Base-by-base conservation (phyloP, 306 rosid species). In the Vigna trinervia region DNA sequence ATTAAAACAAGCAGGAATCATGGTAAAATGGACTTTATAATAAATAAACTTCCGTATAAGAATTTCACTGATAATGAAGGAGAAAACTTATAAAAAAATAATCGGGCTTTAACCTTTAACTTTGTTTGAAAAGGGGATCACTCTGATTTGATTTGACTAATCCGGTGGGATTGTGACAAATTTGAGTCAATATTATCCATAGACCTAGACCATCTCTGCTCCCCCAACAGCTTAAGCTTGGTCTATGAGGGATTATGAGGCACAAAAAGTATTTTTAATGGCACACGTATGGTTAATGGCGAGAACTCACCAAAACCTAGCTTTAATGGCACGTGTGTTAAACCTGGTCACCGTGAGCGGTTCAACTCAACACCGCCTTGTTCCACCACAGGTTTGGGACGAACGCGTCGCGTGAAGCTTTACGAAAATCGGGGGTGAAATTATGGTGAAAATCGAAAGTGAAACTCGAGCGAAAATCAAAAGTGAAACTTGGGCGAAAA, bases 181-280 rank as follows among this genome's bases (percentile, higher is more conserved):
- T 72, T 69, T 77, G 84, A 74, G 78, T 72, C 84, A 82, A 63
- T 74, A 62, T 74, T 85, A 83, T 72, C 86, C 69, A 82, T 12
- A 15, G 87, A 78, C 53, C 83, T 88, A 51, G 86, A 81, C 85
- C 83, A 87, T 82, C 81, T 90, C 68, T 67, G 81, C 82, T 83
- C 87, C 19, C 19, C 19, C 19, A 17, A 17, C 19, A 17, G 19
- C 19, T 17, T 17, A 17, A 17, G 19, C 78, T 85, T 73, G 89
- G 71, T 82, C 90, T 88, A 77, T 71, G 83, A 82, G 69, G 79
- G 80, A 89, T 90, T 84, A 94, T 65, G 90, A 82, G 82, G 81
- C 71, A 84, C 85, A 80, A 77, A 76, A 74, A 34, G 12, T 56
- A 50, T 20, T 0, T 20, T 20, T 20, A 20, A 1, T 20, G 22